Conservation (phyloP, 2,329 filamentous ascomycete genomes). For the Aspergillus terreus region DNA sequence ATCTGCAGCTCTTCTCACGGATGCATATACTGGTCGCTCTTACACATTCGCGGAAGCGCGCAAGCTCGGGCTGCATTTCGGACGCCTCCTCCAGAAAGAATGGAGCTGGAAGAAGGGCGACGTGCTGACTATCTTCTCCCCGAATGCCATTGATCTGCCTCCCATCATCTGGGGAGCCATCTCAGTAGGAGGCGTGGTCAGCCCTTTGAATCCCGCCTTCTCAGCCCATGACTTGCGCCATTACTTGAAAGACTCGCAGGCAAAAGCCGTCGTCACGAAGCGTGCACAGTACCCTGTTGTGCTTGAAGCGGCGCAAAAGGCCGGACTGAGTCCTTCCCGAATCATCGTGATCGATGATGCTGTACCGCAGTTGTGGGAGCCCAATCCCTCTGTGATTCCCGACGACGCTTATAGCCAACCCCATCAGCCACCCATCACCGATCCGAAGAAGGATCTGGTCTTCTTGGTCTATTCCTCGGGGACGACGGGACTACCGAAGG, state of each 20-base stretch:
- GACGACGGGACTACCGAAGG: conserved; percentile 25
- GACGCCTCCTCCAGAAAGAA: conserved; percentile 2
- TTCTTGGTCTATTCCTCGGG: conserved; percentile 23
- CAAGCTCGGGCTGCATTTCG: conserved; percentile 2
- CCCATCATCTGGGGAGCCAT: conserved; percentile 15
- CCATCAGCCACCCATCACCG: not conserved
- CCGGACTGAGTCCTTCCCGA: not conserved
- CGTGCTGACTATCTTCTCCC: conserved; percentile 11
- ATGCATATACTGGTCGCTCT: not conserved
- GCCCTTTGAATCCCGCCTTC: conserved; percentile 22
- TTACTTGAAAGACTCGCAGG: conserved; percentile 3
- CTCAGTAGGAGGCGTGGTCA: conserved; percentile 21
- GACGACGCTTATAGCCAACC: not conserved
- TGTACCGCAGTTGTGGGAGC: not conserved
- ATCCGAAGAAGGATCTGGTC: conserved; percentile 2
- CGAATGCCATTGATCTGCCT: conserved; percentile 11
- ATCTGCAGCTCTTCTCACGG: not conserved
- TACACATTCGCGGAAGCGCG: conserved; percentile 1
- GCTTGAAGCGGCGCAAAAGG: conserved; percentile 4
- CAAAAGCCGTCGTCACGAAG: conserved; percentile 6
- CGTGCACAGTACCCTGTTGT: not conserved
- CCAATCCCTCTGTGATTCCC: not conserved
- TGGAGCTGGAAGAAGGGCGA: conserved; percentile 16
- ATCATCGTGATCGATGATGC: conserved; percentile 5
- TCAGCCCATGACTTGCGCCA: conserved; percentile 16